Conservation (phyloP, 2,329 filamentous ascomycete species). For the Teratosphaeria epicoccoides region DNA sequence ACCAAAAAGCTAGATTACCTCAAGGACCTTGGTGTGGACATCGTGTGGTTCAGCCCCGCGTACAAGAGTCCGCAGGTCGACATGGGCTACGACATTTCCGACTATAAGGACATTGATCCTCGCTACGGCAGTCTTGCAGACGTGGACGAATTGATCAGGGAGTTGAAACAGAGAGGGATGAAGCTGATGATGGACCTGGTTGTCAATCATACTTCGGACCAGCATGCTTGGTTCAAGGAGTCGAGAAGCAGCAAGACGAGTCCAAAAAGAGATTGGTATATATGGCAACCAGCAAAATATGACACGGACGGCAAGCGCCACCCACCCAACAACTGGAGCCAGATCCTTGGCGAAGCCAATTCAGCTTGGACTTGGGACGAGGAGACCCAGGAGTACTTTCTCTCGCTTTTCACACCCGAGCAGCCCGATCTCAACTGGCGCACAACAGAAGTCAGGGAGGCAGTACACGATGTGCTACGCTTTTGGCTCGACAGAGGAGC, state of each 20-base stretch:
- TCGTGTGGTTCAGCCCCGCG: slow-evolving; percentile 56
- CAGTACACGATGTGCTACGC: slow-evolving; percentile 36
- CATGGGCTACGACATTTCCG: slow-evolving; percentile 43
- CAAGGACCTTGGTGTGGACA: slow-evolving; percentile 50
- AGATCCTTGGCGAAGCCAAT: slow-evolving; percentile 30
- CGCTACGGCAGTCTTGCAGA: slow-evolving; percentile 38
- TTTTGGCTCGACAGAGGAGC: slow-evolving; percentile 40
- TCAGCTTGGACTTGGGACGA: slow-evolving; percentile 38
- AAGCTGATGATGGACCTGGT: slow-evolving; percentile 35
- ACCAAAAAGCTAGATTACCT: slow-evolving; percentile 56
- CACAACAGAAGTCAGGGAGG: slow-evolving; percentile 33
- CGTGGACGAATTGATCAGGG: slow-evolving; percentile 34
- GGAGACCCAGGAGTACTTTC: slow-evolving; percentile 36
- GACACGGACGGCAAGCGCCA: slow-evolving; percentile 43
- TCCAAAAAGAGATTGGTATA: slow-evolving; percentile 52
- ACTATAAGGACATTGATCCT: slow-evolving; percentile 38
- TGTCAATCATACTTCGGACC: slow-evolving; percentile 25
- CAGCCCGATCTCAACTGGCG: slow-evolving; percentile 42
- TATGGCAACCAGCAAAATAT: slow-evolving; percentile 51
- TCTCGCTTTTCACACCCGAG: slow-evolving; percentile 36
- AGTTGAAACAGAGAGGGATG: slow-evolving; percentile 36
- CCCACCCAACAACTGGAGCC: slow-evolving; percentile 47
- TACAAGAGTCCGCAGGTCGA: slow-evolving; percentile 45
- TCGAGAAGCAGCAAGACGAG: slow-evolving; percentile 41
- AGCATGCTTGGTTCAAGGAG: slow-evolving; percentile 50